These are phyloP conservation scores for Yarrowia keelungensis DNA, from an alignment of 805 yeast genomes.

Conservation along the genomic window DNA sequence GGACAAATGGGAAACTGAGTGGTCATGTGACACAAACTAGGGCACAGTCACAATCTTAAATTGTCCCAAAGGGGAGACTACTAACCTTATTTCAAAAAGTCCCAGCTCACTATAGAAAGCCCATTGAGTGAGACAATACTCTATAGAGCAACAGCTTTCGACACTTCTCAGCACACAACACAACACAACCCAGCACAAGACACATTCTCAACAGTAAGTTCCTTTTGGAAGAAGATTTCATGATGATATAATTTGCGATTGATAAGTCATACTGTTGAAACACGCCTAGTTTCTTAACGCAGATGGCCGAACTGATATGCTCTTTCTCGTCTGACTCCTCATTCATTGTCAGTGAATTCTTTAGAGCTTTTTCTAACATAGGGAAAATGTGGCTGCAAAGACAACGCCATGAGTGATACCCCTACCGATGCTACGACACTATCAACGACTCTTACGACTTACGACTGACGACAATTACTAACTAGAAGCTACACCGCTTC, in stretches of 20 bases:
- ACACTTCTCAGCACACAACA: conserved; percentile 5
- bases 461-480: neutral
- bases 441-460: neutral
- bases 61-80: neutral
- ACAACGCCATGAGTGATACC: neutral
- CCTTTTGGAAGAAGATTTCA: conserved; percentile 38
- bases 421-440: neutral
- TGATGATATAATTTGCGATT: conserved; percentile 67
- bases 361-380: conserved; percentile 20
- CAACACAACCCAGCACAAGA: neutral
- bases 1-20: conserved; percentile 35
- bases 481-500: neutral
- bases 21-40: conserved; percentile 36
- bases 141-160: conserved; percentile 3
- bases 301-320: conserved; percentile 34
- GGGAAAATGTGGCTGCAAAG: neutral
- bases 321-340: conserved; percentile 33
- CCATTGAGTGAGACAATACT: neutral
- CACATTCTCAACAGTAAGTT: conserved; percentile 21
- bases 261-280: conserved; percentile 46
- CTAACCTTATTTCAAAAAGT: neutral
- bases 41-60: conserved; percentile 23
- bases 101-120: neutral
- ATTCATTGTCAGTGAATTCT: conserved; percentile 20
- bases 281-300: conserved; percentile 39